These are phyloP conservation scores for Raffaelea deltoideospora DNA, from an alignment of 2,329 filamentous ascomycete genomes.

Conservation along the genomic window DNA sequence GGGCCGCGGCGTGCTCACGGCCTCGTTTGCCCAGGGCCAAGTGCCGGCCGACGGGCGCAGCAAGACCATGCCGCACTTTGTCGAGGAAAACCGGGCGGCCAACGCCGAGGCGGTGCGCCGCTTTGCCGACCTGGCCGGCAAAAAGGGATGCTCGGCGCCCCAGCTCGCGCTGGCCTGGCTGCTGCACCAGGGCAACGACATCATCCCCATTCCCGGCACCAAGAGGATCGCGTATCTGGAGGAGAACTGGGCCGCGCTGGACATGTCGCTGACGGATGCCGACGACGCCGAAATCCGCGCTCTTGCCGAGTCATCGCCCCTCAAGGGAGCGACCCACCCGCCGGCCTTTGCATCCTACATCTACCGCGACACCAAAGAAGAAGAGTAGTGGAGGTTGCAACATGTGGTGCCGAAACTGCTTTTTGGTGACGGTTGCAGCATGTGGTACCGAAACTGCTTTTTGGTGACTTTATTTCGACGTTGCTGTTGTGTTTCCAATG, in stretches of 20 bases:
- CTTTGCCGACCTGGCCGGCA: constrained; percentile 31
- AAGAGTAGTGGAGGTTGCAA: no score
- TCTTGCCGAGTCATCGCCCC: constrained; percentile 11
- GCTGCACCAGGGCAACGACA: constrained; percentile 40
- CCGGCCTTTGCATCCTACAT: no score
- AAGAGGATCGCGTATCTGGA: constrained; percentile 30
- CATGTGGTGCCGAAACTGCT: no score
- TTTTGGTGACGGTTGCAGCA: no score
- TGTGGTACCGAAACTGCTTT: no score
- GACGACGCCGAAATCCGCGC: constrained; percentile 20
- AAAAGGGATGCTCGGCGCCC: constrained; percentile 36
- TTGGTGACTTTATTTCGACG: no score
- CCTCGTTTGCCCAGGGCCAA: constrained; percentile 27
- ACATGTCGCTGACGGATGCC: constrained; percentile 17
- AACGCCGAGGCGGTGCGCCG: constrained; percentile 38
- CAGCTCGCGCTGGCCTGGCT: constrained; percentile 52
- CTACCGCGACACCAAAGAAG: no score
- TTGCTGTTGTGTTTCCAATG: no score
- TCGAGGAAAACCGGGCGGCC: constrained; percentile 34
- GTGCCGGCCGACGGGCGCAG: constrained; percentile 34
- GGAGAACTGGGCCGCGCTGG: constrained; percentile 24
- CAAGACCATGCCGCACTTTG: constrained; percentile 29
- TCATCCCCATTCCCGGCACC: constrained; percentile 43
- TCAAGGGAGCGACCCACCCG: no score
- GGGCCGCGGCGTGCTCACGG: constrained; percentile 43